Conservation (phyloP, 208 protist genomes). For the Leishmania tropica region DNA sequence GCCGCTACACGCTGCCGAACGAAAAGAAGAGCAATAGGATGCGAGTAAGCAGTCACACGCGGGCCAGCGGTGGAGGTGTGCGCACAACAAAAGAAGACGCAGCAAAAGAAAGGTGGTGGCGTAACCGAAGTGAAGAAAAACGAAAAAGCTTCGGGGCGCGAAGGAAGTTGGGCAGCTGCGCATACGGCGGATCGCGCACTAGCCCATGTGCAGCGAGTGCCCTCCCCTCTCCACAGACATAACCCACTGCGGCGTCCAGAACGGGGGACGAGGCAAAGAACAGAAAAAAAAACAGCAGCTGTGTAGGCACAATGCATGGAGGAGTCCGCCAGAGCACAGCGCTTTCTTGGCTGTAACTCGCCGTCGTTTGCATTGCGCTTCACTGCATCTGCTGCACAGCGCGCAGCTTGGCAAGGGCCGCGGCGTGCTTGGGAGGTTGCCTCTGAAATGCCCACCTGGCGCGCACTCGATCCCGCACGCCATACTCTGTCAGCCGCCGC, state of each 20-base stretch:
- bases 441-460: constrained; percentile 63
- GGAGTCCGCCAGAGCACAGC: not conserved
- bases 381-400: constrained; percentile 21
- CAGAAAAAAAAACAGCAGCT: not conserved
- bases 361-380: not conserved
- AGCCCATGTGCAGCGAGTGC: not conserved
- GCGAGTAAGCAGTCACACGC: not conserved
- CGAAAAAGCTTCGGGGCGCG: not conserved
- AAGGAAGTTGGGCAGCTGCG: not conserved
- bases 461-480: constrained; percentile 18
- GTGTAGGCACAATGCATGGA: not conserved
- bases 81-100: not conserved
- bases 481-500: constrained; percentile 55
- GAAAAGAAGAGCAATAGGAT: not conserved
- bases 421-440: constrained; percentile 45
- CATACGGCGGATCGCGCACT: not conserved
- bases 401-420: constrained; percentile 50
- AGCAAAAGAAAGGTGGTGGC: not conserved
- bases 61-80: not conserved
- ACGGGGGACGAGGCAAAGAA: not conserved
- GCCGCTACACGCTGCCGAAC: not conserved
- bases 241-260: not conserved
- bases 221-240: not conserved
- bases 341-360: not conserved
- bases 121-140: not conserved